These are phyloP conservation scores for Lipomyces yamanashiensis DNA, from an alignment of 805 yeast genomes.

Conservation along the genomic window DNA sequence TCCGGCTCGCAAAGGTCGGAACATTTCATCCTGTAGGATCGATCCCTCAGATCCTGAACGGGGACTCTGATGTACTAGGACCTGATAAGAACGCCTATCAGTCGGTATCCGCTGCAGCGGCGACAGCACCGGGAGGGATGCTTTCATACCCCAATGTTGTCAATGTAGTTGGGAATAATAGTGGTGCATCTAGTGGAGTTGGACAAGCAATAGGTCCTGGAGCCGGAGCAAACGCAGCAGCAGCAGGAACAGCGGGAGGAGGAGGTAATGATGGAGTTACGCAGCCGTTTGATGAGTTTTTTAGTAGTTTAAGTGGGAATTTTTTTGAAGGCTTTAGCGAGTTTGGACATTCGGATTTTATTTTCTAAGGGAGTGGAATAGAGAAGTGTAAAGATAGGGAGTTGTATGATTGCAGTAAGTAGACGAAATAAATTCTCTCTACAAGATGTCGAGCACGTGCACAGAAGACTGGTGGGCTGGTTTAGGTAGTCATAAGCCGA, in stretches of 20 bases:
- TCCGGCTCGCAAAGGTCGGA: constrained; percentile 16
- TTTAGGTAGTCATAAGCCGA: too few species aligned
- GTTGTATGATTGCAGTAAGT: not conserved
- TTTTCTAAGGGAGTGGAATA: constrained; percentile 5
- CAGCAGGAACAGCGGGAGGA: not conserved
- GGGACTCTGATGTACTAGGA: not conserved
- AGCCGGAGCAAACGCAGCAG: too few species aligned
- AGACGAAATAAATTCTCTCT: not conserved
- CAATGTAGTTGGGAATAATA: not conserved
- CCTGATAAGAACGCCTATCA: not conserved
- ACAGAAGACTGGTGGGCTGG: too few species aligned
- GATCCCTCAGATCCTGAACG: not conserved
- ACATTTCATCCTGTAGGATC: constrained; percentile 3
- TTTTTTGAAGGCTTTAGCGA: constrained; percentile 28
- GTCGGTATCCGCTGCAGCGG: too few species aligned
- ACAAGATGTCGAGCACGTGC: too few species aligned
- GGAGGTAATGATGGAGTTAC: constrained; percentile 8
- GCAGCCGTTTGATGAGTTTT: constrained; percentile 28
- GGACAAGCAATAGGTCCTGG: not conserved
- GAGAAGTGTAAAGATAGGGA: not conserved
- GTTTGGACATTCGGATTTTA: constrained; percentile 19
- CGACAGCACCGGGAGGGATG: not conserved
- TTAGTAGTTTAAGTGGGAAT: constrained; percentile 15
- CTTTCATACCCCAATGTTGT: not conserved
- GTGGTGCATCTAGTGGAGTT: not conserved